These are phyloP conservation scores for Mikania micrantha DNA, from an alignment of 129 eudicot species.

Conservation along the genomic window DNA sequence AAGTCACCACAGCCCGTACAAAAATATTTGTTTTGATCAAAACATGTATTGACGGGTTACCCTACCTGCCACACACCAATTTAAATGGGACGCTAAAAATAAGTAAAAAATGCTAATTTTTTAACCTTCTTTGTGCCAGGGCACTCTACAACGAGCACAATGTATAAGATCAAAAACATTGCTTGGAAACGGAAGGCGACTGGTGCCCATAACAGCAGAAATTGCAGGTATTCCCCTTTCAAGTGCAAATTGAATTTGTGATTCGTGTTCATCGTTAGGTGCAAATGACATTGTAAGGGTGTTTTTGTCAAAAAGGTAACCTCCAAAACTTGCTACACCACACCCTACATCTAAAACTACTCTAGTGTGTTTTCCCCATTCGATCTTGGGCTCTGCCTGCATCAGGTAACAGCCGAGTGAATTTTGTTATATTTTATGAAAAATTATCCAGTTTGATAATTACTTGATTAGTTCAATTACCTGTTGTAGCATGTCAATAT, in stretches of 20 bases:
- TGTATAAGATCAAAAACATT: slow-evolving; percentile 66
- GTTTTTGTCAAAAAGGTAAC: slow-evolving; percentile 69
- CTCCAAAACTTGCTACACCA: slow-evolving; percentile 88
- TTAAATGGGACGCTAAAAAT: not conserved
- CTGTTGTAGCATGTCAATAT: slow-evolving; percentile 66
- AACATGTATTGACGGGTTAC: not conserved
- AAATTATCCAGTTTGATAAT: not conserved
- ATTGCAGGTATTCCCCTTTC: slow-evolving; percentile 91
- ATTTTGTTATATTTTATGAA: not conserved
- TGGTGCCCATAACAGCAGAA: slow-evolving; percentile 81
- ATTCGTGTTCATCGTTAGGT: slow-evolving; percentile 81
- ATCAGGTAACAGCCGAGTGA: not conserved
- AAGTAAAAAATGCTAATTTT: not conserved
- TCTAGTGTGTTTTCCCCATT: slow-evolving; percentile 86
- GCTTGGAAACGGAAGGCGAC: slow-evolving; percentile 72
- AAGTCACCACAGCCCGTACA: not conserved
- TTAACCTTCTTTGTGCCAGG: slow-evolving; percentile 81
- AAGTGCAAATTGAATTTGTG: slow-evolving; percentile 84
- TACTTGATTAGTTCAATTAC: slow-evolving; percentile 24
- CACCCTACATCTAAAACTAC: slow-evolving; percentile 74
- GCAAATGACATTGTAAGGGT: slow-evolving; percentile 76
- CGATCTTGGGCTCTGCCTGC: slow-evolving; percentile 74
- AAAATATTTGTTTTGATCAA: not conserved
- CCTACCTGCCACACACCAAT: slow-evolving; percentile 1
- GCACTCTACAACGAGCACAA: slow-evolving; percentile 87